Conservation (phyloP, 2,329 filamentous ascomycete species). For the Zasmidium citrigriseum region DNA sequence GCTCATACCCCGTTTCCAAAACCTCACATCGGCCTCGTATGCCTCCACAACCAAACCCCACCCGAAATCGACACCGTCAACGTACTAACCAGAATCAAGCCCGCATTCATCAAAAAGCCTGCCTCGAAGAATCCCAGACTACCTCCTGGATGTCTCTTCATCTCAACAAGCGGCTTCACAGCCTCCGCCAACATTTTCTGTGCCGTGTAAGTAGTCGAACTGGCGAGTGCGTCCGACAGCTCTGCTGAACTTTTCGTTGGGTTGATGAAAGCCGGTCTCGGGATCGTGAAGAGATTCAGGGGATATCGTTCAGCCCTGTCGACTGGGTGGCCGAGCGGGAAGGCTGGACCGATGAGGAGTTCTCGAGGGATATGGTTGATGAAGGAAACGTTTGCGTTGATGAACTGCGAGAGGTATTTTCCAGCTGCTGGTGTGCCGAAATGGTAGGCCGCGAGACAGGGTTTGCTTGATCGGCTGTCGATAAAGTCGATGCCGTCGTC, state of each 20-base stretch:
- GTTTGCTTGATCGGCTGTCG: constrained; percentile 20
- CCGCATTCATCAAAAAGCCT: constrained; percentile 39
- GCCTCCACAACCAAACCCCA: constrained; percentile 20
- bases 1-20: too few relatives aligned
- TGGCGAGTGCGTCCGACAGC: constrained; percentile 7
- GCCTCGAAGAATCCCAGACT: constrained; percentile 41
- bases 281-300: constrained; percentile 45
- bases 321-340: constrained; percentile 34
- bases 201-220: background rate
- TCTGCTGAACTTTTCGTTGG: constrained; percentile 7
- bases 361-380: constrained; percentile 60
- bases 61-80: constrained; percentile 20
- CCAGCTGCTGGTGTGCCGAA: constrained; percentile 53
- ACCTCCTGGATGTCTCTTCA: constrained; percentile 39
- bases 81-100: constrained; percentile 31
- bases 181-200: constrained; percentile 26
- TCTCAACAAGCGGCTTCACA: constrained; percentile 24
- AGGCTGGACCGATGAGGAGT: constrained; percentile 49
- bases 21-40: constrained; percentile 9
- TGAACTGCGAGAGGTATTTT: constrained; percentile 63
- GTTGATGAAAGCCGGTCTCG: constrained; percentile 44
- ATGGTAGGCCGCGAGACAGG: constrained; percentile 53
- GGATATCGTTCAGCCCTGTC: constrained; percentile 42
- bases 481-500: constrained; percentile 57
- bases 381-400: constrained; percentile 52